Base-by-base conservation (phyloP, 306 rosid genomes). In the Casuarina glauca region DNA sequence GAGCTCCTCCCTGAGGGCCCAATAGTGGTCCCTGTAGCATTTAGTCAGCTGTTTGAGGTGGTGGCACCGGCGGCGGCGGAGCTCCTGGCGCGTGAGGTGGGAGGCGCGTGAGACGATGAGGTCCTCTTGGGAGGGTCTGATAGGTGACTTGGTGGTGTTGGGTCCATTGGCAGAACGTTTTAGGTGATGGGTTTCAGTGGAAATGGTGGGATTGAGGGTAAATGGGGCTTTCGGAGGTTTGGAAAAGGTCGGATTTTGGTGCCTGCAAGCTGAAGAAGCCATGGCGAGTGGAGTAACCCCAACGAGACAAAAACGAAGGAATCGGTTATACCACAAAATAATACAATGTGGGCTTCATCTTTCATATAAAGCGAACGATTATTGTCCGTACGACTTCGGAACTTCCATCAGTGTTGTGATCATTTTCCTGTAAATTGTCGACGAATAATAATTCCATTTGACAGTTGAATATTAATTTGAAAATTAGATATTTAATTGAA, bases 1-100 rank as follows among this genome's bases (percentile, higher is more conserved):
- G 46, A 85, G 58, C 12, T 68, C 58, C 11, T 81, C 74, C 76
- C 81, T n/a, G 67, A 81, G 81, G 26, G 64, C 54, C 85, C 88
- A 84, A 51, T 81, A 78, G 36, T 78, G 78, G 16, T 5, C 49
- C 72, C 85, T 81, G 81, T 81, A 81, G 70, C 81, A 71, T 48
- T 57, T 78, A 11, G 83, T 75, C 13, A 84, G 83, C 1, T 26
- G 81, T 8, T 50, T 84, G 13, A 81, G 43, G 35, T 71, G 39
- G 15, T 66, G 50, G 9, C 44, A 43, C 5, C 88, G 85, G 13
- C 88, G 85, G 69, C n/a, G 46, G 73, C 78, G 45, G 11, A 84
- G 85, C 32, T 84, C 76, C 1, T 46, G 36, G 39, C 76, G 85
- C 0, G 76, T 55, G 4, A 84, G 85, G 69, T 81, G 81, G 78